Percentiles rank a stretch among this genome's conserved stretches.
These are phyloP conservation scores for Rhizomucor pusillus DNA, from an alignment of 371 early-diverging fungal genomes.

Conservation along the genomic window DNA sequence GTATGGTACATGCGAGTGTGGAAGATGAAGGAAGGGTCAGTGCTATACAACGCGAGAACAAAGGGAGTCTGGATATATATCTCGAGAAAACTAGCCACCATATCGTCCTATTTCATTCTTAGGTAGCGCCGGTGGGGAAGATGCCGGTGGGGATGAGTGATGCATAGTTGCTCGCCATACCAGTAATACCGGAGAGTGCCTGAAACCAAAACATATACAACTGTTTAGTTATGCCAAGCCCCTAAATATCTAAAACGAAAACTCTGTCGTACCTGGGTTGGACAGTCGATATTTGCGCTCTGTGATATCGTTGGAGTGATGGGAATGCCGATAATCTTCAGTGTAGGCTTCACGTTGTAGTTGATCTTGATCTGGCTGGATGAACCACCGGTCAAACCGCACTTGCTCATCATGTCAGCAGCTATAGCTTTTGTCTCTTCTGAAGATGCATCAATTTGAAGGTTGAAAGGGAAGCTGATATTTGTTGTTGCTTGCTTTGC, in stretches of 20 bases:
- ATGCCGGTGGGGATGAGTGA: neutral
- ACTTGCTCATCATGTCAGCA: constrained; percentile 39
- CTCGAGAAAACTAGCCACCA: too few species aligned
- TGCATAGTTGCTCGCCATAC: neutral
- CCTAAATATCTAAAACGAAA: neutral
- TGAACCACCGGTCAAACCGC: constrained; percentile 36
- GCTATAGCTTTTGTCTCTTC: constrained; percentile 30
- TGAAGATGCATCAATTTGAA: constrained; percentile 28
- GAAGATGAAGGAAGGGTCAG: too few species aligned
- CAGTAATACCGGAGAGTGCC: too few species aligned
- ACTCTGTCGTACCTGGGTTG: constrained; percentile 4
- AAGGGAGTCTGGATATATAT: too few species aligned
- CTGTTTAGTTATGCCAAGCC: neutral
- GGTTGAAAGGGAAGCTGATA: constrained; percentile 46
- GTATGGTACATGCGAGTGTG: too few species aligned
- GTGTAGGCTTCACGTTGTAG: constrained; percentile 51
- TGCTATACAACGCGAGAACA: too few species aligned
- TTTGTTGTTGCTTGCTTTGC: constrained; percentile 36
- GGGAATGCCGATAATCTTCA: constrained; percentile 44
- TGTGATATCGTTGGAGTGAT: constrained; percentile 45
- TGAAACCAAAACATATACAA: too few species aligned
- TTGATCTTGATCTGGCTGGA: constrained; percentile 35
- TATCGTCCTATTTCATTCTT: too few species aligned
- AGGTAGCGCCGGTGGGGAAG: neutral
- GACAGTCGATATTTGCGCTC: constrained; percentile 33